Percentiles rank a stretch among this genome's conserved stretches.
Conservation (phyloP, 139 green algal genomes). For the Asterochloris erici region DNA sequence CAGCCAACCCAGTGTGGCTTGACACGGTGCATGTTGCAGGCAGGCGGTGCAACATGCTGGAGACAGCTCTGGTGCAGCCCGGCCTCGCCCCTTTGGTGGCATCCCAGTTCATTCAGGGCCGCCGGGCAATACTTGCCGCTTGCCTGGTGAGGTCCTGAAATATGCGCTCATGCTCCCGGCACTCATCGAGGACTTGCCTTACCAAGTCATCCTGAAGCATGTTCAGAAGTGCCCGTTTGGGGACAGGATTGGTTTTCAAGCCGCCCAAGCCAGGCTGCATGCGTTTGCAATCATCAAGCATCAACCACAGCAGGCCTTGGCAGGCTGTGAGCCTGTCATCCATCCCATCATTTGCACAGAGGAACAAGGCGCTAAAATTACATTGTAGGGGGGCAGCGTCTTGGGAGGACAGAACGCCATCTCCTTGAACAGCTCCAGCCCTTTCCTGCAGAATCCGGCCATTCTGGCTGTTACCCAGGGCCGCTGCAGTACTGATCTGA, state of each 20-base stretch:
- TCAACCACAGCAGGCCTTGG: background rate
- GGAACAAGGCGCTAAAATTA: background rate
- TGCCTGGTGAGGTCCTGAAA: too few species aligned
- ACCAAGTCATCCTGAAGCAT: slow-evolving; percentile 12
- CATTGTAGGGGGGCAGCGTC: slow-evolving; percentile 18
- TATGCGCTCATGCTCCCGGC: slow-evolving; percentile 3
- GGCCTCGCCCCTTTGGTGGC: too few species aligned
- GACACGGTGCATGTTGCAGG: too few species aligned
- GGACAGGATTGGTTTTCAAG: background rate
- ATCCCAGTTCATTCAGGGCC: too few species aligned
- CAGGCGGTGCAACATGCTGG: too few species aligned
- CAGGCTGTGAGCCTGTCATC: background rate
- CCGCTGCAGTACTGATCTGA: too few species aligned
- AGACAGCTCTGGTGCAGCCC: too few species aligned
- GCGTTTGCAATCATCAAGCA: background rate
- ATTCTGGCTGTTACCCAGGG: background rate
- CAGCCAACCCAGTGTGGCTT: too few species aligned
- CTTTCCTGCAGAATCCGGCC: slow-evolving; percentile 1
- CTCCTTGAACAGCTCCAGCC: slow-evolving; percentile 13
- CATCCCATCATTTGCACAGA: background rate
- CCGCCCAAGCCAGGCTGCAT: background rate
- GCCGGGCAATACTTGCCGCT: too few species aligned
- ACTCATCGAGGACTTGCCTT: background rate
- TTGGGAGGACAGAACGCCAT: slow-evolving; percentile 13
- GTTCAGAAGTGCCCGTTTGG: background rate